Evolutionary conservation across 139 green algal species (phyloP).

Genomic region (Raphidocelis subcapitata): DNA sequence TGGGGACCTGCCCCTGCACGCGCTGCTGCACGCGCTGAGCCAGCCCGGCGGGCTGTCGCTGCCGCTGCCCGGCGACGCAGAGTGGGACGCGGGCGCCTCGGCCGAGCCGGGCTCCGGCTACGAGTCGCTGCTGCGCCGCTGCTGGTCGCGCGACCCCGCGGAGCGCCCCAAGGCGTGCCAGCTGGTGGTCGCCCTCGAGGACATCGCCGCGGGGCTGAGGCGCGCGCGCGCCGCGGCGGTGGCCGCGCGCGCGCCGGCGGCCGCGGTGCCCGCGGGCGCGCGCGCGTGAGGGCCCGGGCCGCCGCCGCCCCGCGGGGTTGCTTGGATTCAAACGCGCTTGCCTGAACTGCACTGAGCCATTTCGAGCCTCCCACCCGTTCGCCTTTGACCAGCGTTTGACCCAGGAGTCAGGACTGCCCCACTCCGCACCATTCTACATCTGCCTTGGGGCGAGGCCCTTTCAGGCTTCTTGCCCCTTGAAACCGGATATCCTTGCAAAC

Average conservation of each 20-base stretch:
- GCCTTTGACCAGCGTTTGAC: no score
- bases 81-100: neutral
- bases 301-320: neutral
- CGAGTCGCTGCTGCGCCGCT: slow-evolving; percentile 1
- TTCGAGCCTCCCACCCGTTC: no score
- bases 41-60: neutral
- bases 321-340: no score
- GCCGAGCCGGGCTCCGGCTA: slow-evolving; percentile 8
- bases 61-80: slow-evolving; percentile 7
- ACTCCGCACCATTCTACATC: no score
- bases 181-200: slow-evolving; percentile 12
- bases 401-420: no score
- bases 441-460: no score
- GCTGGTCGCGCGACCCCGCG: neutral
- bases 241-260: no score
- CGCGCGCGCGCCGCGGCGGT: neutral
- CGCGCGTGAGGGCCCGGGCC: no score
- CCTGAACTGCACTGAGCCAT: no score
- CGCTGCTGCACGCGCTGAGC: slow-evolving; percentile 19
- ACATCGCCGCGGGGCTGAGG: slow-evolving; percentile 10
- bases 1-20: slow-evolving; percentile 8
- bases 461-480: no score
- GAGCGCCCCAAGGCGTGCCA: slow-evolving; percentile 1
- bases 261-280: no score
- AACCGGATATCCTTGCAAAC: no score